Percentiles rank a stretch among this genome's conserved stretches.
Evolutionary conservation across 2,329 filamentous ascomycete species (phyloP).

Genomic region (Pseudopithomyces chartarum): DNA sequence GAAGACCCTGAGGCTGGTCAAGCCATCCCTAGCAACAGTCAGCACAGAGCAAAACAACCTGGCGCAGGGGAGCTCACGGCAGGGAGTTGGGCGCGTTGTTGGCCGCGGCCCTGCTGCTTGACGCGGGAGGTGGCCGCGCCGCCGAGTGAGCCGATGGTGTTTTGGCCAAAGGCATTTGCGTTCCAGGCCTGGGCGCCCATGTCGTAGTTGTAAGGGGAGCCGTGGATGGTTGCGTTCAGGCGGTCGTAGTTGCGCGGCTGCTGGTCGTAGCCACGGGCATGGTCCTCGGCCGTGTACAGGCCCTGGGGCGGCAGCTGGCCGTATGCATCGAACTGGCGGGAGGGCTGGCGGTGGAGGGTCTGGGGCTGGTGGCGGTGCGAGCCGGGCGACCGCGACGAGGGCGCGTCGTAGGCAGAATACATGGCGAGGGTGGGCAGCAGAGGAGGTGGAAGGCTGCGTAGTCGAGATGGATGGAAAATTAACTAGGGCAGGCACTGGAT

Average conservation of each 20-base stretch:
- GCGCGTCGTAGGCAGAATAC: conserved; percentile 45
- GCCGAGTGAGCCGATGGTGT: conserved; percentile 65
- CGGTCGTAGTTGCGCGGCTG: conserved; percentile 63
- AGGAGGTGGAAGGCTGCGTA: conserved; percentile 20
- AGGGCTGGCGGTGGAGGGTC: conserved; percentile 70
- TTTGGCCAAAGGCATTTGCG: conserved; percentile 71
- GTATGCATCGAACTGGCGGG: conserved; percentile 78
- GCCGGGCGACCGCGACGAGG: conserved; percentile 71
- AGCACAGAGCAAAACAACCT: neutral
- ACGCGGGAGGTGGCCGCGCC: conserved; percentile 55
- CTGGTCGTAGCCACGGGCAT: conserved; percentile 55
- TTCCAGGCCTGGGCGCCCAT: conserved; percentile 77
- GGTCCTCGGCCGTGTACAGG: conserved; percentile 73
- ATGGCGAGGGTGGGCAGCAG: conserved; percentile 32
- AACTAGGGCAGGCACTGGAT: conserved; percentile 22
- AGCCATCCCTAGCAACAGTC: conserved; percentile 62
- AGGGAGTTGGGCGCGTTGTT: conserved; percentile 66
- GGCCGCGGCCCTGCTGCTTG: conserved; percentile 61
- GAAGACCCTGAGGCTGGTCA: conserved; percentile 57
- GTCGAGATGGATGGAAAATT: conserved; percentile 27
- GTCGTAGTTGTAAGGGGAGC: conserved; percentile 69
- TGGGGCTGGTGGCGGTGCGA: conserved; percentile 68
- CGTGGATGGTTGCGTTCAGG: conserved; percentile 60
- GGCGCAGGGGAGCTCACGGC: conserved; percentile 62
- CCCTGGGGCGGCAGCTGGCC: conserved; percentile 65